Evolutionary conservation across 768 basidiomycete genomes (phyloP).

Genomic region (Mycena albidolilacea): DNA sequence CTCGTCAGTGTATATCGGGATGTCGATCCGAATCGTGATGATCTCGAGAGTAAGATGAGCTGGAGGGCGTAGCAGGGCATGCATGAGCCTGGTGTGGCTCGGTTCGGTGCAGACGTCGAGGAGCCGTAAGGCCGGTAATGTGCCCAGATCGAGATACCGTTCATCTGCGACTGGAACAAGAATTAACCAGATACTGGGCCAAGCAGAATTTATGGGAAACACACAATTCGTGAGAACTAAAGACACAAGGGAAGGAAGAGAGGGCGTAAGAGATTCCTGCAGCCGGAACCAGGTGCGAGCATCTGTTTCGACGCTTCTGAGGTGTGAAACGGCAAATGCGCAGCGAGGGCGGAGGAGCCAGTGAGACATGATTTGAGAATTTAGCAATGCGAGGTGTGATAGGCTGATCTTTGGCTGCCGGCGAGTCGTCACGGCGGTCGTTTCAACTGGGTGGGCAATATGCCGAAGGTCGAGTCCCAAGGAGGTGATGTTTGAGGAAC

Average conservation of each 20-base stretch:
- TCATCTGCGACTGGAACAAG: neutral
- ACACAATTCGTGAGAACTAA: slow-evolving; percentile 7
- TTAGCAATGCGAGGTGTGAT: neutral
- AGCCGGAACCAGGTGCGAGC: neutral
- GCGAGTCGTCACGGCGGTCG: too few species aligned
- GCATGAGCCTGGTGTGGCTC: neutral
- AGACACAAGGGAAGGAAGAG: neutral
- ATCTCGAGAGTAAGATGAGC: neutral
- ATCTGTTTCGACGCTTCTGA: slow-evolving; percentile 6
- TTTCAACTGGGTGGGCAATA: neutral
- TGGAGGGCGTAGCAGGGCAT: neutral
- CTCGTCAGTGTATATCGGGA: neutral
- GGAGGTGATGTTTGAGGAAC: neutral
- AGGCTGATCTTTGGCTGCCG: neutral
- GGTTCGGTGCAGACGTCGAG: slow-evolving; percentile 12
- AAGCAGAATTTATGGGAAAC: neutral
- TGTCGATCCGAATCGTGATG: slow-evolving; percentile 8
- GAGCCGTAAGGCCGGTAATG: neutral
- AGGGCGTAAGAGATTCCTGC: neutral
- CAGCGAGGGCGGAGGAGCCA: slow-evolving; percentile 13
- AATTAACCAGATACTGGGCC: neutral
- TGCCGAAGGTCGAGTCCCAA: slow-evolving; percentile 2
- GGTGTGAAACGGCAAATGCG: neutral
- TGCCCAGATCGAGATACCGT: neutral
- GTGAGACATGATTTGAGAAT: neutral